Percentiles rank a stretch among this genome's conserved stretches.
These are phyloP conservation scores for Musa acuminata DNA, from an alignment of 176 grass and related monocot species.

Conservation along the genomic window DNA sequence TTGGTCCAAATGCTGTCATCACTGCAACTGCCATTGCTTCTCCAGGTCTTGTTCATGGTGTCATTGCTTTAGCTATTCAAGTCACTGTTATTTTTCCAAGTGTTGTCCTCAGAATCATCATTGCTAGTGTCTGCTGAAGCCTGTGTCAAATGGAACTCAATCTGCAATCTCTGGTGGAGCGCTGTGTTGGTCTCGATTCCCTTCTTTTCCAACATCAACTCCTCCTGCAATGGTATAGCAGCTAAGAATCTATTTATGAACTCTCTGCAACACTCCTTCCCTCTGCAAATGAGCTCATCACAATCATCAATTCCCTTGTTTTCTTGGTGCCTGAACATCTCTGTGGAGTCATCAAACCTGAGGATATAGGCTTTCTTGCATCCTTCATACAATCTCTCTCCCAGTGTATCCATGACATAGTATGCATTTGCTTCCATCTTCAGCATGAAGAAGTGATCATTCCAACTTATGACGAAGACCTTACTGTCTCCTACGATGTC, in stretches of 20 bases:
- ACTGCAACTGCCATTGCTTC: no score
- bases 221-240: conserved; percentile 83
- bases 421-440: conserved; percentile 67
- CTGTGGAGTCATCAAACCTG: conserved; percentile 58
- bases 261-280: conserved; percentile 92
- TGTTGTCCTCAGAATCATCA: not conserved
- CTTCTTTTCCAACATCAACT: conserved; percentile 70
- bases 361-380: conserved; percentile 89
- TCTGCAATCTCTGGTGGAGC: conserved; percentile 80
- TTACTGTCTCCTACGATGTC: conserved; percentile 3
- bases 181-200: conserved; percentile 21
- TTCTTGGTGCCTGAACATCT: conserved; percentile 44
- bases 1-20: no score
- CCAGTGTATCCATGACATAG: conserved; percentile 77
- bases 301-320: not conserved
- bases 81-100: no score
- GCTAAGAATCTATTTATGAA: conserved; percentile 92
- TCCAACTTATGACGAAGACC: conserved; percentile 93
- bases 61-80: no score
- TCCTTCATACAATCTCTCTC: conserved; percentile 78
- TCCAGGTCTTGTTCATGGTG: no score
- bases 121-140: not conserved
- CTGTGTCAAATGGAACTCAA: conserved; percentile 77
- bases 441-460: conserved; percentile 97
- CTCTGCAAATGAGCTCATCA: conserved; percentile 40